Evolutionary conservation across 768 basidiomycete species (phyloP), one percentile per base, ranked within the genome.

Genomic region (Cubamyces sp.): DNA sequence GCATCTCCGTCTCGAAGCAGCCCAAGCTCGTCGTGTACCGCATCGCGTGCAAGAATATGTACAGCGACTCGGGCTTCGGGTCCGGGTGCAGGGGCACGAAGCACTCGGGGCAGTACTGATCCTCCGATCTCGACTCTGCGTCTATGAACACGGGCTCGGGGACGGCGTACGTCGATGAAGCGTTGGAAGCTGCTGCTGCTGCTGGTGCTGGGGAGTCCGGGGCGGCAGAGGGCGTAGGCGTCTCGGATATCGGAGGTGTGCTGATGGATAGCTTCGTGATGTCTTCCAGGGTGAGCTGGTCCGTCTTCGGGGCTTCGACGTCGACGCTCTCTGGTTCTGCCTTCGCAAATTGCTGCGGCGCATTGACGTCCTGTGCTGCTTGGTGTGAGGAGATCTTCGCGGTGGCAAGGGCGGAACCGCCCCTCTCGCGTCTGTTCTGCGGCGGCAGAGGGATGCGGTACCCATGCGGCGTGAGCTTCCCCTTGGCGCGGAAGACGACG

Each of bases 21-120:
- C 94, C 94, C 46, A 94, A 77, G 64, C 85, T 87, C 14, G 89
- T 89, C 51, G 87, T 91, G 74, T 95, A 98, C 68, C 84, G 83
- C 70, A 91, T 74, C 26, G 97, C 96, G 70, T 99, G 97, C 70
- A 99, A 76, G 76, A 96, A 99, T 66, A 99, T 98, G 75, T 94
- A 98, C 59, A 98, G 78, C 63, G 87, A 87, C 73, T 95, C 93
- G 2, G 96, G 95, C 69, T 85, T 86, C 1, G 96, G 97, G 75
- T 99, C 97, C 12, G 94, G 93, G 60, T 95, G 88, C 25, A 98
- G 76, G 16, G 97, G 97, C 48, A 97, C 79, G 74, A 91, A 98
- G 73, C 96, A 99, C 71, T 94, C 92, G 1, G 84, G 79, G 73
- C 96, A 99, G 76, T 93, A 97, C 19, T 82, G 69, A 57, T 67